Evolutionary conservation across 257 asterid genomes (phyloP), one percentile per base, ranked within the genome.

Genomic region (Gentiana dahurica): DNA sequence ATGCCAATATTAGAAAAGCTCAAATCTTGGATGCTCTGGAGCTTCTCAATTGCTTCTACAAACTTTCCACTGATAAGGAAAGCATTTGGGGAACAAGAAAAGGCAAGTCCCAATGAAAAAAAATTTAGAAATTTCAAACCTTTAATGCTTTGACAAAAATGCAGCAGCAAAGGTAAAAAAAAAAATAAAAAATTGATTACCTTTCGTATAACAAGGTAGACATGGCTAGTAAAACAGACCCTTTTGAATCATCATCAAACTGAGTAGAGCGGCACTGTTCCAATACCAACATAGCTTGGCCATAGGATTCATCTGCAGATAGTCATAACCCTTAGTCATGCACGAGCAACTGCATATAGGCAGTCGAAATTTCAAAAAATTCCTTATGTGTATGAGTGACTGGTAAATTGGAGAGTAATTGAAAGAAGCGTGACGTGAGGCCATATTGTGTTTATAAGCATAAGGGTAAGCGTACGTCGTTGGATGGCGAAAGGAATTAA

Each of bases 241-340:
- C 98, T 80, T 75, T 91, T 36, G 94, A 81, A 65, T 72, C 66
- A 50, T 81, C 88, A 67, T 91, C 97, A 9, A 77, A 49, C 62
- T 81, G 95, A 67, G 76, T 67, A 49, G 95, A 71, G 57, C 77
- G 81, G 63, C 97, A 91, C 84, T 91, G 98, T 55, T 91, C 94
- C 84, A 91, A 66, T 13, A 91, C 74, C 80, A 87, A 69, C 54
- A 76, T 57, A 56, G 88, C 89, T 67, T 78, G 82, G 1, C 84
- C 75, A 72, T 81, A 81, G 24, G 96, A 81, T 55, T 87, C 97
- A 49, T 83, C 98, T 85, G 74, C 67, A 72, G 0, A 51, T 24
- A 45, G 32, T 4, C 34, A 6, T 36, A 39, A 58, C 15, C 54
- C 24, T 15, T 15, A 15, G 24, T 15, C 24, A 15, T 15, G 24